phyloP scores from a whole-genome alignment of 2,329 filamentous ascomycete species.

The Curvularia lunata region DNA sequence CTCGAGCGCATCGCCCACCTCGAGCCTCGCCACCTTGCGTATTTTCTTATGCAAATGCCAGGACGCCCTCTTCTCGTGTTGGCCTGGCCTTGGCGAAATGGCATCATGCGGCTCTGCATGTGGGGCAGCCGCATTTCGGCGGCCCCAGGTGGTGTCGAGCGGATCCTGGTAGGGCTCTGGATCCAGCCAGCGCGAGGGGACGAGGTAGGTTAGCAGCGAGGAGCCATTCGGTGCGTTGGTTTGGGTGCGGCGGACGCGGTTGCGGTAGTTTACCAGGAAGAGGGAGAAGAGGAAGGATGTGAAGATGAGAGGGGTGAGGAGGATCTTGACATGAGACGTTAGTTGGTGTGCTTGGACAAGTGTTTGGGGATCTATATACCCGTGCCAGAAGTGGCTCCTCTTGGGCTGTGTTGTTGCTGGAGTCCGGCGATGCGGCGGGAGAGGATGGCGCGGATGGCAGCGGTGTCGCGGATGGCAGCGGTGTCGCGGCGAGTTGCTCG shows the following conservation, averaged over 20 bases:
- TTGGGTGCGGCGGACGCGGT: constrained; percentile 57
- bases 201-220: constrained; percentile 32
- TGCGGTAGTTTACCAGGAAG: constrained; percentile 65
- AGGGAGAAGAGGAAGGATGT: constrained; percentile 70
- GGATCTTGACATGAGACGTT: constrained; percentile 32
- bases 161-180: constrained; percentile 55
- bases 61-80: constrained; percentile 19
- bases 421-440: constrained; percentile 15
- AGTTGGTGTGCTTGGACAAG: background rate
- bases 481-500: constrained; percentile 35
- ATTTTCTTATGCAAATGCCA: constrained; percentile 54
- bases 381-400: constrained; percentile 33
- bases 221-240: constrained; percentile 28
- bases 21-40: constrained; percentile 65
- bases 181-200: constrained; percentile 39
- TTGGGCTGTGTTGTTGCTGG: constrained; percentile 17
- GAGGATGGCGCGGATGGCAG: constrained; percentile 31
- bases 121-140: constrained; percentile 14
- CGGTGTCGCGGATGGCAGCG: constrained; percentile 29
- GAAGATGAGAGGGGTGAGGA: constrained; percentile 70
- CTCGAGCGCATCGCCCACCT: constrained; percentile 69
- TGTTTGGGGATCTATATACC: constrained; percentile 20
- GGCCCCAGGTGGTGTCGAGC: constrained; percentile 34
- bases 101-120: constrained; percentile 34
- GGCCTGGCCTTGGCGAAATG: constrained; percentile 19